These are phyloP conservation scores for Neocucurbitaria cava DNA, from an alignment of 2,329 filamentous ascomycete genomes.

Conservation along the genomic window DNA sequence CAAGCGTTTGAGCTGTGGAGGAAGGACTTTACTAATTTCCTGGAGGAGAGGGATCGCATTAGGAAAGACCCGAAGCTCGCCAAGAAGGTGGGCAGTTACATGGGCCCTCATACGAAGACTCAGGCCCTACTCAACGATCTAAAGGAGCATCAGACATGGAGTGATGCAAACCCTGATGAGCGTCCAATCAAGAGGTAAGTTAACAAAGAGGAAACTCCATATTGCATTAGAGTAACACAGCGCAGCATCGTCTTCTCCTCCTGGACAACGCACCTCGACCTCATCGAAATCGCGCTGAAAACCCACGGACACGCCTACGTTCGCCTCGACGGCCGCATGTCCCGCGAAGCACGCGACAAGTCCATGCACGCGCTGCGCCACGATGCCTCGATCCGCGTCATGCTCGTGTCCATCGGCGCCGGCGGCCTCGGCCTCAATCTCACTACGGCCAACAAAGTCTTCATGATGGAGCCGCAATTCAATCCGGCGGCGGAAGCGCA, in stretches of 20 bases:
- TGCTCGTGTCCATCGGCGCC: constrained; percentile 90
- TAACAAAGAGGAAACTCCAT: background rate
- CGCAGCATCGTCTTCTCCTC: constrained; percentile 84
- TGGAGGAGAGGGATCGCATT: constrained; percentile 64
- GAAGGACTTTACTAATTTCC: constrained; percentile 57
- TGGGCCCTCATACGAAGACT: constrained; percentile 91
- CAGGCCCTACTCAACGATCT: constrained; percentile 80
- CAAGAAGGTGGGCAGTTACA: constrained; percentile 72
- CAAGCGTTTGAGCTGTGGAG: constrained; percentile 73
- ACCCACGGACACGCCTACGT: constrained; percentile 70
- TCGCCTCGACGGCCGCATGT: constrained; percentile 92
- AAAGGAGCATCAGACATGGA: constrained; percentile 68
- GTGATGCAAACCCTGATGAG: constrained; percentile 66
- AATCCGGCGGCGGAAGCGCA: constrained; percentile 96
- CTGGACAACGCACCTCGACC: constrained; percentile 94
- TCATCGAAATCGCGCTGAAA: constrained; percentile 83
- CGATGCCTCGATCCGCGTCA: constrained; percentile 74
- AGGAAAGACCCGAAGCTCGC: constrained; percentile 61
- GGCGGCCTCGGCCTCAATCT: constrained; percentile 92
- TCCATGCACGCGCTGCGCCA: constrained; percentile 82
- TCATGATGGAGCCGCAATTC: constrained; percentile 98
- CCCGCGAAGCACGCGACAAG: constrained; percentile 72
- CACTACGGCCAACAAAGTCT: constrained; percentile 83
- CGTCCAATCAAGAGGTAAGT: constrained; percentile 75
- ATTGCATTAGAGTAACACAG: background rate